phyloP scores from a whole-genome alignment of 352 stramenopile genomes.

The Pythium insidiosum region DNA sequence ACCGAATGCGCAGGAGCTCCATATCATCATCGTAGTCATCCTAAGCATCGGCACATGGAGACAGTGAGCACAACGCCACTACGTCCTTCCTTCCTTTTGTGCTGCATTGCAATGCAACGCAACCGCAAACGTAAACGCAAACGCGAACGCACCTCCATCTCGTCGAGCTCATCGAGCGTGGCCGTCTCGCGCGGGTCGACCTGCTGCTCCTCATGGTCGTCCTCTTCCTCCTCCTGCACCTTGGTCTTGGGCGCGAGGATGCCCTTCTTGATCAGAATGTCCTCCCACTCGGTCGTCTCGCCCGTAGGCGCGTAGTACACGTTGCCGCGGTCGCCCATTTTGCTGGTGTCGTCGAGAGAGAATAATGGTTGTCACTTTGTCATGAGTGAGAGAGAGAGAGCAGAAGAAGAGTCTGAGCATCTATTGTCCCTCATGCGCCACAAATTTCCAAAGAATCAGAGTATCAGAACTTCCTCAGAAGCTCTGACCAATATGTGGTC shows the following conservation, averaged over 20 bases:
- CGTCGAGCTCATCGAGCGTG: conserved; percentile 79
- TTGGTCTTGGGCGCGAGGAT: conserved; percentile 87
- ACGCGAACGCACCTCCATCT: conserved; percentile 53
- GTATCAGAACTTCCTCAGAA: too few species aligned
- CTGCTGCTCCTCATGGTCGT: conserved; percentile 56
- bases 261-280: conserved; percentile 85
- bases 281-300: conserved; percentile 87
- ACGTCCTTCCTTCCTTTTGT: too few species aligned
- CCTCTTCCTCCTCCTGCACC: conserved; percentile 65
- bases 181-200: conserved; percentile 68
- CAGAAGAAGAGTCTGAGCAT: too few species aligned
- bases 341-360: background rate
- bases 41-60: conserved; percentile 5
- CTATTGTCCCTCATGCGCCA: too few species aligned
- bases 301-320: conserved; percentile 83
- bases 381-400: too few species aligned
- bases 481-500: too few species aligned
- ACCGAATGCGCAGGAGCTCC: conserved; percentile 66
- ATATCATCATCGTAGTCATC: conserved; percentile 85
- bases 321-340: conserved; percentile 66
- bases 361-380: conserved; percentile 2
- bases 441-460: too few species aligned
- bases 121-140: too few species aligned
- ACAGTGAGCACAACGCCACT: too few species aligned
- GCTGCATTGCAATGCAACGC: background rate